Base-by-base conservation (phyloP, 2,329 filamentous ascomycete species). In the Fusarium multiceps region DNA sequence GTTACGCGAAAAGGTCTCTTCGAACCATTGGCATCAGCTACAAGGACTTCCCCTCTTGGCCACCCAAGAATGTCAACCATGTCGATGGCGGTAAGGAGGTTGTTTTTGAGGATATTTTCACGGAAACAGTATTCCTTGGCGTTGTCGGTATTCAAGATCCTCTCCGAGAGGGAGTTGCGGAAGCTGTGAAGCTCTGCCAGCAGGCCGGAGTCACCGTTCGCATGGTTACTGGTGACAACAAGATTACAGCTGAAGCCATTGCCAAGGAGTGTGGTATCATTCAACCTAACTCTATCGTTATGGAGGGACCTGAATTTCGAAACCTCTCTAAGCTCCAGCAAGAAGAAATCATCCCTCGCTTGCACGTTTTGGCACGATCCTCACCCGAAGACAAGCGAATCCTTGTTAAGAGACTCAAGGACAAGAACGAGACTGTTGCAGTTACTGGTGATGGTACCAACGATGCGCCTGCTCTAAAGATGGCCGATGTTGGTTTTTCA, bases 151-250 rank as follows among this genome's bases (percentile, higher is more conserved):
- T 95, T 66, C 92, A 94, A 76, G 92, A 95, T 78, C 92, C 92
- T 46, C 86, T 94, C 14, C 91, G 92, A 65, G 85, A 87, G 0
- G 92, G 92, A 66, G 92, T 94, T n/a, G 84, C 84, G 3, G 88
- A 93, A 54, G 92, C 92, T 13, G 92, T 95, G 28, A 83, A 83
- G 63, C 85, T 89, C 61, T 94, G 92, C 75, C 91, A 94, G 76
- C 85, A 87, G 59, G 92, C 92, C 7, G 92, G 92, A 63, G 92
- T 95, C 13, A 87, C 91, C 65, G 92, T 94, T 20, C 91, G 92
- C 75, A 95, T 95, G 92, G 92, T 95, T 4, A 95, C 92, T 7
- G 92, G 92, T 68, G 92, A 95, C 81, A 94, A 95, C 80, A 89
- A 91, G 71, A 82, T 92, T 63, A 95, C 92, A 10, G 92, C 92